Evolutionary conservation across 441 rosid genomes (phyloP), one percentile per base, ranked within the genome.

Genomic region (Aleurites moluccanus): DNA sequence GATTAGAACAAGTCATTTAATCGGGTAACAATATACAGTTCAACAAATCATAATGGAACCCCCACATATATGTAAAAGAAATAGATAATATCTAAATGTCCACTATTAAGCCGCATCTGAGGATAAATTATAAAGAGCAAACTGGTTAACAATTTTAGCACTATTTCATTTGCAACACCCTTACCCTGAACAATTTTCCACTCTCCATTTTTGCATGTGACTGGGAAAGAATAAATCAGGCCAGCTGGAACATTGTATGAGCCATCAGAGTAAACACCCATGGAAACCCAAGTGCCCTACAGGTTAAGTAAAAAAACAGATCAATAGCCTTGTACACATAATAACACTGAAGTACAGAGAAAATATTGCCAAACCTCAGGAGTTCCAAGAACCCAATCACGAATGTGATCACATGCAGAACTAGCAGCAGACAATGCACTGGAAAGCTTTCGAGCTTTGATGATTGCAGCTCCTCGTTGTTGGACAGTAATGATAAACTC

Each of bases 311-410:
- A 70, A 74, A 44, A 70, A 70, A 3, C 23, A 47, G 6, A 27
- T 20, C 64, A 62, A 63, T 14, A 69, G 16, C 66, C n/a, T 9
- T 71, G 55, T 21, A 28, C 9, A 15, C 44, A 6, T 7, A 72
- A 47, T 1, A 30, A 69, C 0, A 35, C 18, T 9, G n/a, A 35
- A 10, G 1, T 50, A 4, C 2, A 65, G 20, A 67, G 9, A 28
- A 59, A 70, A 30, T 52, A 69, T 64, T 42, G 30, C 38, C 69
- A 25, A 69, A 94, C 98, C 96, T 92, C 90, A 28, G 97, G 94
- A 72, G 97, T 92, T 86, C 96, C 99, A 79, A 92, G 90, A 79
- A 94, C 96, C 99, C 98, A 94, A 81, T 94, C 92, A 68, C 88
- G 97, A 50, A 92, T 87, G 80, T 92, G 99, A 77, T 91, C 97